These are phyloP conservation scores for Fraxinus sp. DNA, from an alignment of 305 asterid species.

Conservation along the genomic window DNA sequence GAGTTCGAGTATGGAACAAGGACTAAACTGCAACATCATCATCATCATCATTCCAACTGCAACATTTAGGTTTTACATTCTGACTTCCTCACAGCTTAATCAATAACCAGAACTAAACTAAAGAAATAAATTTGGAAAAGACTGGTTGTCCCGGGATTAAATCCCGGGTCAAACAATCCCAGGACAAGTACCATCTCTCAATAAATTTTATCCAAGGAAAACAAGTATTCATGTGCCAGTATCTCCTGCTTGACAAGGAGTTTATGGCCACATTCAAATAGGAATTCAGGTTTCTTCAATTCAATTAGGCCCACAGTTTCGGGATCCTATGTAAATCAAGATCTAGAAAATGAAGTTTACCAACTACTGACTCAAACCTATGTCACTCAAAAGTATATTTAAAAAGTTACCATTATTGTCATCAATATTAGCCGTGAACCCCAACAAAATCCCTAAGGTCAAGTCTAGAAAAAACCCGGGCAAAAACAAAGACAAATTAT, in stretches of 20 bases:
- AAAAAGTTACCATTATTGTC: too few species aligned
- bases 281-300: not conserved
- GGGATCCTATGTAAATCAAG: not conserved
- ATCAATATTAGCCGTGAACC: not conserved
- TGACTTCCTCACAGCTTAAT: not conserved
- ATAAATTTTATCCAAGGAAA: not conserved
- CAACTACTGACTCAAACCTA: not conserved
- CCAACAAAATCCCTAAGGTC: too few species aligned
- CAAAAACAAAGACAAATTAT: conserved; percentile 17
- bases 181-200: too few species aligned
- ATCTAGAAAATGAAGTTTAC: not conserved
- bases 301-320: not conserved
- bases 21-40: conserved; percentile 27
- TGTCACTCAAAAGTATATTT: not conserved
- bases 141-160: too few species aligned
- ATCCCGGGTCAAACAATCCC: too few species aligned
- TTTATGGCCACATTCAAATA: not conserved
- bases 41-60: conserved; percentile 44
- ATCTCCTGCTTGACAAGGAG: not conserved
- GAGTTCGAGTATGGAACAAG: too few species aligned
- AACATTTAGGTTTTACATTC: not conserved
- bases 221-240: not conserved
- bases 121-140: not conserved
- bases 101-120: not conserved
- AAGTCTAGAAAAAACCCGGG: not conserved